Evolutionary conservation across 495 filamentous ascomycete genomes (phyloP), one percentile per base, ranked within the genome.

Genomic region (Neurospora pannonica): DNA sequence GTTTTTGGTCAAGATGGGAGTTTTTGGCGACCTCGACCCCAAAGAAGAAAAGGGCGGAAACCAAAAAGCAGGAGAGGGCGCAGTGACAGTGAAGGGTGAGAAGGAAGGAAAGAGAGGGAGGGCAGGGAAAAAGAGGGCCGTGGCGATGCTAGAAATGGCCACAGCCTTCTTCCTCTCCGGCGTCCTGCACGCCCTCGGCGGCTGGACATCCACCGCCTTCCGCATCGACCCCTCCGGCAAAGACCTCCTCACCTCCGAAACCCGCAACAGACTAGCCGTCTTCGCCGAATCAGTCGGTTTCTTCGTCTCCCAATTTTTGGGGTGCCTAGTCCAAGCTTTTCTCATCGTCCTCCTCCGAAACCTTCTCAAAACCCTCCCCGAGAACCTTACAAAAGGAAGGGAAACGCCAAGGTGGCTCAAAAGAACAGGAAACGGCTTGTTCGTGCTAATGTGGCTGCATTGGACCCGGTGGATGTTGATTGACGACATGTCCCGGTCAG

Each of bases 401-500:
- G 74, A 31, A 5, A n/a, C 84, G 2, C 85, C 86, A 17, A 76
- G 76, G 19, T 82, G 78, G 78, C 17, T 85, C 1, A 75, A 87
- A 54, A 81, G 87, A 10, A 71, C 79, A 1, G 86, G 82, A 0
- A 93, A 93, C 75, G 73, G 87, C 0, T 13, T 82, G 0, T 89
- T 89, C 71, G 86, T 87, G 3, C 54, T 86, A 8, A 74, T 70
- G 4, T 94, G 92, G 92, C 80, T 92, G 67, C 82, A 86, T 5
- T 71, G 81, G n/a, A 91, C 91, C 0, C 84, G 84, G 4, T 77
- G 78, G 76, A 74, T 80, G 38, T 76, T 89, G 2, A 79, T 90
- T 10, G 89, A 93, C 80, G 92, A 94, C 71, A 89, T 93, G 77
- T 82, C 86, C 0, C 81, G 84, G 15, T 86, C 86, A 0, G 91